phyloP scores from a whole-genome alignment of 176 grass and related monocot species.

The Hyparrhenia diplandra region DNA sequence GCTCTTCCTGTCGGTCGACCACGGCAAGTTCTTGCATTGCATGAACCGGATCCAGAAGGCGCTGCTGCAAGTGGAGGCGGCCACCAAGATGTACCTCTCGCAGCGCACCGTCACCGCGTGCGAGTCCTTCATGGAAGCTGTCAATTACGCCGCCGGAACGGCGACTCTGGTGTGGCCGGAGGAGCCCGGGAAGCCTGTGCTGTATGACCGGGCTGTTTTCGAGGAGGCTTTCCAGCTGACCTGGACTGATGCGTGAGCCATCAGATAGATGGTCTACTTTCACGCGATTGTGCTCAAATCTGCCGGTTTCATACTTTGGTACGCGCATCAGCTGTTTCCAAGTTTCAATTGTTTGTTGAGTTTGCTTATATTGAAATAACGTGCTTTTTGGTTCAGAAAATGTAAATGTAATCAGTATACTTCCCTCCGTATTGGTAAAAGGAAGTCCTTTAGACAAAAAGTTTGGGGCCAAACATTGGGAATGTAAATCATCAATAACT shows the following conservation, averaged over 20 bases:
- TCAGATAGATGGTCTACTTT: neutral
- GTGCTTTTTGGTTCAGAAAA: too few relatives aligned
- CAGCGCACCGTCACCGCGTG: neutral
- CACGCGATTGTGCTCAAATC: too few relatives aligned
- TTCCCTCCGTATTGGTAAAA: too few relatives aligned
- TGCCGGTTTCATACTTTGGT: too few relatives aligned
- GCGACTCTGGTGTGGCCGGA: neutral
- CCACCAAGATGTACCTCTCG: neutral
- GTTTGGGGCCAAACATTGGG: too few relatives aligned
- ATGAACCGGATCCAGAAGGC: neutral
- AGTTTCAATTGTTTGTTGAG: neutral
- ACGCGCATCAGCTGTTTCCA: too few relatives aligned
- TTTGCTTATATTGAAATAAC: too few relatives aligned
- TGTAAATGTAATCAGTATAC: too few relatives aligned
- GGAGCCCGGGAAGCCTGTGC: neutral
- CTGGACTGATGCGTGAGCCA: neutral
- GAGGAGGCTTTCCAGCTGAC: neutral
- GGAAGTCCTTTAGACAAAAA: too few relatives aligned
- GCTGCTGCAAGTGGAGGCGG: neutral
- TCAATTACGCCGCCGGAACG: neutral
- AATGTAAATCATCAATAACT: too few relatives aligned
- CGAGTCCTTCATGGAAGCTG: neutral
- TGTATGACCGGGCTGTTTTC: constrained; percentile 18
- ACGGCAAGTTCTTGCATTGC: neutral
- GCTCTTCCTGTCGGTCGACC: neutral